phyloP scores from a whole-genome alignment of 1,284 basidiomycete species.

The Ustilago esculenta region DNA sequence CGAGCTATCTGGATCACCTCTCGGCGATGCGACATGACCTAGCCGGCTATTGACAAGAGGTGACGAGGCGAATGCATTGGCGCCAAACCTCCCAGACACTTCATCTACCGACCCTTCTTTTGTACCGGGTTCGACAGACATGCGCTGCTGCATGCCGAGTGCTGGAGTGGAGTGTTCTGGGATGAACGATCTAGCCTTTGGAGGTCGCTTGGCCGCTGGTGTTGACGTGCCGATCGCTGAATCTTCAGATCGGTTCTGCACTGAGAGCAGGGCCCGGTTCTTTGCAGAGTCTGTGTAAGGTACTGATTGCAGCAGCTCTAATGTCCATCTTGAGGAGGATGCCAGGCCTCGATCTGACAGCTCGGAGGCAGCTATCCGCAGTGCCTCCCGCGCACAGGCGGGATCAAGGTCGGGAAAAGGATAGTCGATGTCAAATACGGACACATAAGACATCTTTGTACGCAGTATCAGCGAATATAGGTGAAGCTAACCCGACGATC shows the following conservation, averaged over 20 bases:
- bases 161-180: constrained; percentile 64
- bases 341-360: constrained; percentile 46
- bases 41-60: constrained; percentile 28
- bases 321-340: constrained; percentile 53
- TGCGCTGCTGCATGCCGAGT: constrained; percentile 44
- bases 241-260: constrained; percentile 6
- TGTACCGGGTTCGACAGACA: constrained; percentile 32
- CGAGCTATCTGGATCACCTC: constrained; percentile 37
- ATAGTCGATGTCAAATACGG: constrained; percentile 42
- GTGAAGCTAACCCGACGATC: no score
- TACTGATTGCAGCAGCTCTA: constrained; percentile 55
- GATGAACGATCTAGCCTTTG: constrained; percentile 16
- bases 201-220: constrained; percentile 29
- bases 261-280: neutral
- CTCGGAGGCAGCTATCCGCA: constrained; percentile 40
- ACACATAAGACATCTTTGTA: constrained; percentile 24
- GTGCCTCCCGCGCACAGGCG: constrained; percentile 25
- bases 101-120: constrained; percentile 25
- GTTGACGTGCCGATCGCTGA: constrained; percentile 26
- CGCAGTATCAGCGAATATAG: neutral
- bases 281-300: constrained; percentile 7
- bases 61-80: constrained; percentile 22
- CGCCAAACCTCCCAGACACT: constrained; percentile 23
- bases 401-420: constrained; percentile 51
- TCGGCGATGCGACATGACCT: constrained; percentile 11